phyloP scores from a whole-genome alignment of 805 yeast genomes.

The Candida tammaniensis region DNA sequence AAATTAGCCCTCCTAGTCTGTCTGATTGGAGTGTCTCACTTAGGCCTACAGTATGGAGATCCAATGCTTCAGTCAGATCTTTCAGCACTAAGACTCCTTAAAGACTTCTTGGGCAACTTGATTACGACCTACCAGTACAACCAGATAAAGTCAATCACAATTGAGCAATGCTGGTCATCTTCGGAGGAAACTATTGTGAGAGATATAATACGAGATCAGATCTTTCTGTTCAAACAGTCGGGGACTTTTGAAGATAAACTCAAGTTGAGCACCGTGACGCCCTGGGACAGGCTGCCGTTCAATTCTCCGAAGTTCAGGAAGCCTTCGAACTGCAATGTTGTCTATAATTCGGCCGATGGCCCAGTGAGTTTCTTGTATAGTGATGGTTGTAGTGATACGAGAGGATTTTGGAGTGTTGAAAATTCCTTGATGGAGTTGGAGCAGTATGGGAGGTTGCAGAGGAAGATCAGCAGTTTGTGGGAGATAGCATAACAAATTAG shows the following conservation, averaged over 20 bases:
- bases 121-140: background rate
- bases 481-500: background rate
- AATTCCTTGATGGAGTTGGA: slow-evolving; percentile 26
- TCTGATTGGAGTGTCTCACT: slow-evolving; percentile 11
- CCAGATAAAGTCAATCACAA: slow-evolving; percentile 3
- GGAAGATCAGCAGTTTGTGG: slow-evolving; percentile 12
- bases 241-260: slow-evolving; percentile 1
- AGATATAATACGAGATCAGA: slow-evolving; percentile 13
- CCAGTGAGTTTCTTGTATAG: background rate
- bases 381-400: background rate
- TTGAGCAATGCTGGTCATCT: slow-evolving; percentile 28
- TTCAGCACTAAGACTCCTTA: slow-evolving; percentile 19
- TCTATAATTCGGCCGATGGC: slow-evolving; percentile 2
- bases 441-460: slow-evolving; percentile 22
- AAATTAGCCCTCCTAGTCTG: slow-evolving; percentile 14
- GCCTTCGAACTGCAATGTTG: slow-evolving; percentile 12
- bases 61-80: slow-evolving; percentile 24
- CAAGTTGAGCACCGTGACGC: slow-evolving; percentile 10
- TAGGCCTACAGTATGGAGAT: slow-evolving; percentile 27
- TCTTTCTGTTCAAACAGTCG: slow-evolving; percentile 1
- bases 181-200: slow-evolving; percentile 24
- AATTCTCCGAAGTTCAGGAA: slow-evolving; percentile 21
- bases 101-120: slow-evolving; percentile 17
- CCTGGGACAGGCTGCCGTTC: slow-evolving; percentile 17
- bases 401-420: slow-evolving; percentile 26